Base-by-base conservation (phyloP, 306 rosid genomes). In the Arachis hypogaea region DNA sequence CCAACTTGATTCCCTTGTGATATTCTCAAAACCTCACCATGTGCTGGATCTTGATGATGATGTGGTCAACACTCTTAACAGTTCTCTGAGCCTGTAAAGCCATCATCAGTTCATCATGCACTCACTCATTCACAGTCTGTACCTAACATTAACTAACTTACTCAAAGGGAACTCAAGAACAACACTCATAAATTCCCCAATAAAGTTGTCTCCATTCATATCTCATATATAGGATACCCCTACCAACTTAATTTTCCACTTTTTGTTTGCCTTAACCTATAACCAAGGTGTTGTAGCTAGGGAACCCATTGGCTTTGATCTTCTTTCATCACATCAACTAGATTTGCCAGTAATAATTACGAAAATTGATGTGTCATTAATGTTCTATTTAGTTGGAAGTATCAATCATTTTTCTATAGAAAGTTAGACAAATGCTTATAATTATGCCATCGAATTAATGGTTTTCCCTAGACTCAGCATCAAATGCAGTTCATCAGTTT, bases 121-220 rank as follows among this genome's bases (percentile, higher is more conserved):
- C 52, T 47, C 14, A 49, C 12, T 10, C 12, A 63, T 12, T 42
- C 56, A 55, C 1, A 12, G 18, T 7, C 59, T 3, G 14, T 45
- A n/a, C 41, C 62, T 57, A 51, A 47, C 60, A 50, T 41, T 60
- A 18, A 65, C 11, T 45, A 12, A 69, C 36, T 43, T 10, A 8
- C 14, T 42, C 9, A 22, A 5, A n/a, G 43, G 16, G 69, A 50
- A 30, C 59, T 66, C 72, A 56, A 63, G 51, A 54, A 78, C 52
- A 55, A n/a, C 51, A 59, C 6, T 60, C 71, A 59, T 69, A 54
- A 43, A 60, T 60, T 59, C 65, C 65, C 22, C 46, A 60, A 69
- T 55, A 28, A 51, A n/a, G 12, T 33, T 49, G 44, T 50, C 68
- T 7, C 7, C 52, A 12, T 36, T 59, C 43, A 29, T 43, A 14